A percentile compares a stretch with the other conserved stretches of the same genome.
phyloP scores from a whole-genome alignment of 768 basidiomycete genomes.

The Tulasnella sp. region DNA sequence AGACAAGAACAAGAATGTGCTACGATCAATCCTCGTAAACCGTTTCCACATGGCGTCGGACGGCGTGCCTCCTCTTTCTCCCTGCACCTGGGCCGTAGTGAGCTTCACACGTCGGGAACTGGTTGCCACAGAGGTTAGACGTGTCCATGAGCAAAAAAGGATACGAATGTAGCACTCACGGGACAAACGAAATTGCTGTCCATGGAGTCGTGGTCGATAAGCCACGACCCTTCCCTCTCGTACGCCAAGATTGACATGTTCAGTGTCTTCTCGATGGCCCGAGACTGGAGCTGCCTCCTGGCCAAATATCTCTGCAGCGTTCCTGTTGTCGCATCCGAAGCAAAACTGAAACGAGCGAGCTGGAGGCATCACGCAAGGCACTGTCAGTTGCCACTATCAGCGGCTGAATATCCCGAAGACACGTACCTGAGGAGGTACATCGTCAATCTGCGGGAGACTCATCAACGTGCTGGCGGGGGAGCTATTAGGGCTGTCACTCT shows the following conservation, averaged over 20 bases:
- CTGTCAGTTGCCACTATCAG: not conserved
- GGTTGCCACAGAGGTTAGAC: not conserved
- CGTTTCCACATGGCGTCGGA: not conserved
- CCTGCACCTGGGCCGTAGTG: constrained; percentile 6
- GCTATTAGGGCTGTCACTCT: not conserved
- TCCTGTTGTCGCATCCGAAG: constrained; percentile 19
- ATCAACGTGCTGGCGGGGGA: constrained; percentile 6
- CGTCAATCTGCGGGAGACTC: constrained; percentile 10
- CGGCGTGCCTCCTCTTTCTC: not conserved
- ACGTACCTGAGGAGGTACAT: constrained; percentile 13
- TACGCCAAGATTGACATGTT: constrained; percentile 17
- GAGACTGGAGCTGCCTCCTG: not conserved
- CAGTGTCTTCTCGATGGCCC: not conserved
- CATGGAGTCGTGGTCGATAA: not conserved
- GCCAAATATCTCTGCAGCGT: constrained; percentile 12
- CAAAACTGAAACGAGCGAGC: constrained; percentile 20
- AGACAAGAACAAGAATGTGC: not conserved
- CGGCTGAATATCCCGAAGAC: not conserved
- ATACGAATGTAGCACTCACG: not conserved
- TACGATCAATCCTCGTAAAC: not conserved
- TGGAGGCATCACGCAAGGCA: not conserved
- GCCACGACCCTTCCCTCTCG: constrained; percentile 23
- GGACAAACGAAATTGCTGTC: constrained; percentile 25
- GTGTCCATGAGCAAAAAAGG: not conserved
- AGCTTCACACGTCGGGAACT: constrained; percentile 13